Evolutionary conservation across 1,284 basidiomycete genomes (phyloP).

Genomic region (Apiotrichum veenhuisii): DNA sequence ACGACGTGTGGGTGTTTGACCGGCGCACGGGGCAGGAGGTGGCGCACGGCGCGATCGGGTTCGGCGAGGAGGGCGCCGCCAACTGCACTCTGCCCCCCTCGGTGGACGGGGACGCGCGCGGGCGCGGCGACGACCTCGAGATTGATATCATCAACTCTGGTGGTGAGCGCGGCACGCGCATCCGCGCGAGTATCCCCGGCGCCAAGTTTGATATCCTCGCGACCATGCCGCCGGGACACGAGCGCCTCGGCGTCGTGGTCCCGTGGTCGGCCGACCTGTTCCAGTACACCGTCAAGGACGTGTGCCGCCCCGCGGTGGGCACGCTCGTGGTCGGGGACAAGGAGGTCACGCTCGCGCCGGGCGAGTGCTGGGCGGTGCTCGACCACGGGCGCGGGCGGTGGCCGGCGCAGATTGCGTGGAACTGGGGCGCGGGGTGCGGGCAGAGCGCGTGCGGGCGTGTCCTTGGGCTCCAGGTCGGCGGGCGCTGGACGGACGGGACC

Average conservation of each 20-base stretch:
- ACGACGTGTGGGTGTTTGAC: constrained; percentile 3
- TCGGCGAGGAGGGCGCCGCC: background rate
- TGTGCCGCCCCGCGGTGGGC: constrained; percentile 11
- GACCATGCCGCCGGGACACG: constrained; percentile 4
- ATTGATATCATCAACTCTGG: constrained; percentile 7
- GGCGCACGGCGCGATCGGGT: background rate
- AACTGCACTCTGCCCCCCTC: background rate
- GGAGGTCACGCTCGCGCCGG: background rate
- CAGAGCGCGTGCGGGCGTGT: constrained; percentile 1
- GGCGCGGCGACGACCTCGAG: constrained; percentile 1
- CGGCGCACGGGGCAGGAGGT: background rate
- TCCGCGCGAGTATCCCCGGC: constrained; percentile 7
- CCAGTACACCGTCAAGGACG: constrained; percentile 21
- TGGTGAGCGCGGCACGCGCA: constrained; percentile 9
- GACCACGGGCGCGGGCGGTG: constrained; percentile 18
- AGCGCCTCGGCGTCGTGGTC: constrained; percentile 18
- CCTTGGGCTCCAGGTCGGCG: constrained; percentile 17
- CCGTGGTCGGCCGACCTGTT: constrained; percentile 15
- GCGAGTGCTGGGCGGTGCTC: constrained; percentile 16
- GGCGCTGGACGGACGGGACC: constrained; percentile 17
- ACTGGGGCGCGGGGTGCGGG: constrained; percentile 15
- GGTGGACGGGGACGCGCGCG: constrained; percentile 5
- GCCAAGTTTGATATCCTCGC: constrained; percentile 12
- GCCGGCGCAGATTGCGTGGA: constrained; percentile 13
- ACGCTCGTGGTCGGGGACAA: constrained; percentile 1